Evolutionary conservation across 768 basidiomycete genomes (phyloP), one percentile per base, ranked within the genome.

Genomic region (Pilatotrama ljubarskyi): DNA sequence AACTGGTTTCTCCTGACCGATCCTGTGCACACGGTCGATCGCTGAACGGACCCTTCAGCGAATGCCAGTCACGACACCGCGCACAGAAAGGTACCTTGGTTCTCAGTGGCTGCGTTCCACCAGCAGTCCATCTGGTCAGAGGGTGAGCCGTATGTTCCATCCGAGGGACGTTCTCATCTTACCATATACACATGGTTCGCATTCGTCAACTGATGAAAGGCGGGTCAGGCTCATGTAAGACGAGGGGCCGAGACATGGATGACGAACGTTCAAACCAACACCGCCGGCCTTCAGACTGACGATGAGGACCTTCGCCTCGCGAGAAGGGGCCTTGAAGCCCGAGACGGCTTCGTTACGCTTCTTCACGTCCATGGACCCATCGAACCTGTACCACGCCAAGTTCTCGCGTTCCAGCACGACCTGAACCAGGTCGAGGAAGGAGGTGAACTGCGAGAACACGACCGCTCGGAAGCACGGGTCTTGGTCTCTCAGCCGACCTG

Each of bases 101-200:
- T 85, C 69, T 93, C 92, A 4, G 81, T 85, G 0, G 91, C 90
- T 5, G 88, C 83, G 70, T 93, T 93, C 91, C 91, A 93, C 91
- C 91, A 93, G 65, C 90, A 93, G 67, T 93, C 91, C 91, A 93
- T 93, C 91, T 93, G 57, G 14, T 38, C 35, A 11, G 25, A 37
- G 24, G 36, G 11, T 14, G 37, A 56, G 1, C 43, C 62, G 2
- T 58, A n/a, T 14, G 11, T n/a, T 2, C 13, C 26, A 22, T 8
- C 26, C 8, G 24, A 17, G 18, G 41, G 10, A 24, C 1, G 15
- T 44, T 11, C 29, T 20, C 22, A 3, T 67, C 77, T 60, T 64
- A 88, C 91, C 90, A 94, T 90, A 70, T 90, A 93, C 11, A 93
- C 92, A 72, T 93, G 80, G 68, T 93, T 91, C 7, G 92, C 92